These are phyloP conservation scores for Dendrobium huoshanense DNA, from an alignment of 106 monocot genomes.

Conservation along the genomic window DNA sequence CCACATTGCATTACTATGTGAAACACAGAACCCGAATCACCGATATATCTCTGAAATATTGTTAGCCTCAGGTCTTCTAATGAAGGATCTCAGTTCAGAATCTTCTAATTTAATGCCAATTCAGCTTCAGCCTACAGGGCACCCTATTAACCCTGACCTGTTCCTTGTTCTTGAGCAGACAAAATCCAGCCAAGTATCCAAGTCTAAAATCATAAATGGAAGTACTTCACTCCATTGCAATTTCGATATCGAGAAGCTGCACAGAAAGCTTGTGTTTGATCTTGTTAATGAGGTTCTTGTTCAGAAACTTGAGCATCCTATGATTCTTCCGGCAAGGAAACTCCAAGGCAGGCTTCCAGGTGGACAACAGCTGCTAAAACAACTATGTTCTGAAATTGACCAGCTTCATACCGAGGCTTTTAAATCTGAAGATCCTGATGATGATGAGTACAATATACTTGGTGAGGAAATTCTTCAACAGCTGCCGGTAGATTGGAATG, in stretches of 20 bases:
- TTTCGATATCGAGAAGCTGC: slow-evolving; percentile 23
- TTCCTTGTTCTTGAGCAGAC: slow-evolving; percentile 57
- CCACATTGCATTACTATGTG: slow-evolving; percentile 39
- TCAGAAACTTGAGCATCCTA: slow-evolving; percentile 18
- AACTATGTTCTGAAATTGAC: slow-evolving; percentile 39
- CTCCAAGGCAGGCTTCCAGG: slow-evolving; percentile 6
- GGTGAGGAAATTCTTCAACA: slow-evolving; percentile 13
- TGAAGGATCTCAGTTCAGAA: slow-evolving; percentile 18
- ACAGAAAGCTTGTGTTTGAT: slow-evolving; percentile 48
- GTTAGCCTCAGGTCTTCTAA: slow-evolving; percentile 43
- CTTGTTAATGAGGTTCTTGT: slow-evolving; percentile 37
- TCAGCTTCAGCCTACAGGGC: slow-evolving; percentile 31
- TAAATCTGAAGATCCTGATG: slow-evolving; percentile 3
- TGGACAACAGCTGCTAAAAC: slow-evolving; percentile 27
- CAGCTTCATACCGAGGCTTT: slow-evolving; percentile 10
- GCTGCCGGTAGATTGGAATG: slow-evolving; percentile 21
- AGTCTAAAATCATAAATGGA: not conserved
- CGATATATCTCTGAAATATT: slow-evolving; percentile 51
- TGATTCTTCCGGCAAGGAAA: not conserved
- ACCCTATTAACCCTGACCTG: slow-evolving; percentile 52
- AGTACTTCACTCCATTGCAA: not conserved
- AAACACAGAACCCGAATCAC: slow-evolving; percentile 44
- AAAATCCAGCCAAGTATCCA: slow-evolving; percentile 8
- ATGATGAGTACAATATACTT: slow-evolving; percentile 16
- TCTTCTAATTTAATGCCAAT: slow-evolving; percentile 9